Percentiles rank a stretch among this genome's conserved stretches.
These are phyloP conservation scores for Cyclospora cayetanensis DNA, from an alignment of 169 alveolate genomes.

Conservation along the genomic window DNA sequence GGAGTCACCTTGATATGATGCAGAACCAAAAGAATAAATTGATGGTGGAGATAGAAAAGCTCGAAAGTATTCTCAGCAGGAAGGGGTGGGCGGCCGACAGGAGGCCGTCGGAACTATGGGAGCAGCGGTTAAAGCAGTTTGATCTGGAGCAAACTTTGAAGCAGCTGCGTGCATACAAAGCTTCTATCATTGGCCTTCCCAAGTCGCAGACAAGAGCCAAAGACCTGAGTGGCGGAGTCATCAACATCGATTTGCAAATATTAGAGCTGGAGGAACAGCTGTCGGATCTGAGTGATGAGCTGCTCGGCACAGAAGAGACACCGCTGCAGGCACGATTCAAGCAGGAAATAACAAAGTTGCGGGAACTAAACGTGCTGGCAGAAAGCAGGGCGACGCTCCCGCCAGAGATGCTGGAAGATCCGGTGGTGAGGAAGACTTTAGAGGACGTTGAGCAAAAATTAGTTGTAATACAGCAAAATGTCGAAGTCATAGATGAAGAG, in stretches of 20 bases:
- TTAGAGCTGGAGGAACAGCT: conserved; percentile 32
- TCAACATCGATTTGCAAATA: conserved; percentile 12
- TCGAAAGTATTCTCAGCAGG: neutral
- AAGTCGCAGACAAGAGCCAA: neutral
- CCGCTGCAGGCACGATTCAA: neutral
- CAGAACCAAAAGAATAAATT: neutral
- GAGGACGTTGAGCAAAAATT: neutral
- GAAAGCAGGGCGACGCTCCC: conserved; percentile 16
- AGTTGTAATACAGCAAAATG: neutral
- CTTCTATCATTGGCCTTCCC: neutral
- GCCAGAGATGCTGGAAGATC: conserved; percentile 29
- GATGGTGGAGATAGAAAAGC: neutral
- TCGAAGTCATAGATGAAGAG: conserved; percentile 40
- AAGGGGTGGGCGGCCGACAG: neutral
- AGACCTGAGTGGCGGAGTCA: neutral
- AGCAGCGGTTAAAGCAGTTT: neutral
- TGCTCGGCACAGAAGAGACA: neutral
- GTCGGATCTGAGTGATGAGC: conserved; percentile 23
- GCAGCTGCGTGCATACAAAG: conserved; percentile 18
- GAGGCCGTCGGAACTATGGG: conserved; percentile 62
- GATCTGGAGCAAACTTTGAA: conserved; percentile 42
- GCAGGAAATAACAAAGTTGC: neutral
- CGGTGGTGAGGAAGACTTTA: neutral
- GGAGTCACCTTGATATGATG: conserved; percentile 8
- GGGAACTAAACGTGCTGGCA: neutral